Conservation (phyloP, 2,329 filamentous ascomycete species). For the Fusarium mexicanum region DNA sequence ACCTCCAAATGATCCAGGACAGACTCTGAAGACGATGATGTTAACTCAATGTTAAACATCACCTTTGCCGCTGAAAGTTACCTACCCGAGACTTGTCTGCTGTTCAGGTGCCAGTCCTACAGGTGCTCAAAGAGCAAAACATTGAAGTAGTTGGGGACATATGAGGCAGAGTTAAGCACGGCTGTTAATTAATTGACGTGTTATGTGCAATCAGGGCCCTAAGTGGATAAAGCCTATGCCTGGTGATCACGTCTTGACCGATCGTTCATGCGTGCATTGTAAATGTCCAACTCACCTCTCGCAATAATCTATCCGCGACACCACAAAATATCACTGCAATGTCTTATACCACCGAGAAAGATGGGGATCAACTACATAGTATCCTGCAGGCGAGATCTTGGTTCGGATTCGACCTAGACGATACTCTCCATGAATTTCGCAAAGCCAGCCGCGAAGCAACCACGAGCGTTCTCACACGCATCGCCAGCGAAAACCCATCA, state of each 20-base stretch:
- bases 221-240: neutral
- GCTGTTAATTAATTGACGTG: neutral
- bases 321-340: neutral
- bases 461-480: slow-evolving; percentile 43
- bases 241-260: neutral
- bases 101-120: too few species aligned
- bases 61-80: neutral
- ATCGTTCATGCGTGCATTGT: neutral
- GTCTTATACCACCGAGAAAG: accelerated
- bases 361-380: neutral
- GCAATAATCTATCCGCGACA: neutral
- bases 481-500: slow-evolving; percentile 29
- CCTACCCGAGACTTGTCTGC: neutral
- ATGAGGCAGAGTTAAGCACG: too few species aligned
- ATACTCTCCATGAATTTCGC: slow-evolving; percentile 59
- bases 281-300: neutral
- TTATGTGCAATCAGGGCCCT: neutral
- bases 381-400: slow-evolving; percentile 42
- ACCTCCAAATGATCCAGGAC: too few species aligned
- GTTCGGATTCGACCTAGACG: slow-evolving; percentile 60
- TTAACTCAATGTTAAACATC: neutral
- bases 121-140: neutral
- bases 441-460: slow-evolving; percentile 51
- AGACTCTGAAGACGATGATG: too few species aligned
- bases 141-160: neutral